Evolutionary conservation across 192 early-diverging fungal genomes (phyloP).

Genomic region (Linnemannia zychae): DNA sequence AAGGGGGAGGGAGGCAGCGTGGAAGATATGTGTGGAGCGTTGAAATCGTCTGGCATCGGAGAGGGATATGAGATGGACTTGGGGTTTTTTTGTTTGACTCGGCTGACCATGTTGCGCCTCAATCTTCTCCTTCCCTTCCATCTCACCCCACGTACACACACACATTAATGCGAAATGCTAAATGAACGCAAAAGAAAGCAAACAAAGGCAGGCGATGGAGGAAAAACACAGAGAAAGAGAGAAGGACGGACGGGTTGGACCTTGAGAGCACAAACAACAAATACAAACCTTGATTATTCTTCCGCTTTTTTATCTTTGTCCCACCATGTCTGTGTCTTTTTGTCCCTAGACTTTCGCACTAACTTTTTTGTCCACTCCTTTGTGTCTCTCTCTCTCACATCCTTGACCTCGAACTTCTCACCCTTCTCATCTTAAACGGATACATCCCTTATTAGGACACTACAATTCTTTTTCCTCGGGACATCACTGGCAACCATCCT

Average conservation of each 20-base stretch:
- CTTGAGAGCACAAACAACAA: not conserved
- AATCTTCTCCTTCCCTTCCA: not conserved
- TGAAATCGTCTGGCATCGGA: no score
- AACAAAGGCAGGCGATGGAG: not conserved
- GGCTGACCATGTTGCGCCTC: not conserved
- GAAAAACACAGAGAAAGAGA: no score
- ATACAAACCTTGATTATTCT: slow-evolving; percentile 4
- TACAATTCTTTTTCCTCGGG: slow-evolving; percentile 32
- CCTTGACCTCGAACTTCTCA: no score
- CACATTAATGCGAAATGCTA: not conserved
- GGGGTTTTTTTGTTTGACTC: not conserved
- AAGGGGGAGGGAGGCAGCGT: not conserved
- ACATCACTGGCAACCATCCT: slow-evolving; percentile 44
- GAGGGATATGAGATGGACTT: not conserved
- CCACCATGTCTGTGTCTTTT: not conserved
- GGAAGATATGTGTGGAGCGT: no score
- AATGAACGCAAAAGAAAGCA: not conserved
- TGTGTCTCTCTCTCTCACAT: not conserved
- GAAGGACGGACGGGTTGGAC: not conserved
- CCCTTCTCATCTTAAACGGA: not conserved
- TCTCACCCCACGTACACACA: not conserved
- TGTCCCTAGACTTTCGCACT: not conserved
- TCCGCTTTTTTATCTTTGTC: not conserved
- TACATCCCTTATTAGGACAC: not conserved
- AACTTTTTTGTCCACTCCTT: not conserved